Evolutionary conservation across 2,329 filamentous ascomycete genomes (phyloP).

Genomic region (Chalara sp.): DNA sequence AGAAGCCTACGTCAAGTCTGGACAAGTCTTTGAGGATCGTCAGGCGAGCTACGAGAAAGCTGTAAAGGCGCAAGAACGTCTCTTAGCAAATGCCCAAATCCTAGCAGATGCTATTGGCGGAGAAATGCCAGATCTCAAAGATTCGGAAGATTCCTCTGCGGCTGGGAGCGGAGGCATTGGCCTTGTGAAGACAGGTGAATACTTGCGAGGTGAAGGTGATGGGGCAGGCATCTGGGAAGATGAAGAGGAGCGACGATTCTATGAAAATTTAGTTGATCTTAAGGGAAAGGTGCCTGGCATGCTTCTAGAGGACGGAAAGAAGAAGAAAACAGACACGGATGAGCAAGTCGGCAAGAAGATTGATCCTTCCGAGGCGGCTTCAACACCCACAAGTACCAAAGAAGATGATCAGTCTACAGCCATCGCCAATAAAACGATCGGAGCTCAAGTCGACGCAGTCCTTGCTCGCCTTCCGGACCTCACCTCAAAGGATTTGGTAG

Average conservation of each 20-base stretch:
- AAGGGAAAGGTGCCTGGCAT: conserved; percentile 95
- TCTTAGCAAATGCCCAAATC: conserved; percentile 83
- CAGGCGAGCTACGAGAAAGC: conserved; percentile 95
- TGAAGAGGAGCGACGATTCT: conserved; percentile 94
- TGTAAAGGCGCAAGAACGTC: conserved; percentile 83
- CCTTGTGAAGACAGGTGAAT: conserved; percentile 88
- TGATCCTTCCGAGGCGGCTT: conserved; percentile 42
- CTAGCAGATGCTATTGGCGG: conserved; percentile 80
- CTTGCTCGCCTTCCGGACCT: conserved; percentile 84
- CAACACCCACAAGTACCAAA: conserved; percentile 39
- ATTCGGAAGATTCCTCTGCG: conserved; percentile 65
- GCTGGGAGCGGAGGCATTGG: conserved; percentile 74
- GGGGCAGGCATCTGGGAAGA: conserved; percentile 97
- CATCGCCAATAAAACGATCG: conserved; percentile 96
- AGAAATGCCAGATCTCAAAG: conserved; percentile 90
- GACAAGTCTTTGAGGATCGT: conserved; percentile 95
- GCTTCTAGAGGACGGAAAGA: conserved; percentile 87
- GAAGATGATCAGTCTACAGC: conserved; percentile 83
- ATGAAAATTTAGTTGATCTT: conserved; percentile 91
- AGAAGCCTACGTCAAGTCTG: conserved; percentile 96
- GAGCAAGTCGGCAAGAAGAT: conserved; percentile 75
- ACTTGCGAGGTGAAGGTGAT: conserved; percentile 81
- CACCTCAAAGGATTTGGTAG: conserved; percentile 83
- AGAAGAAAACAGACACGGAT: conserved; percentile 79
- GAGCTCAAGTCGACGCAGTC: conserved; percentile 90